phyloP scores from a whole-genome alignment of 805 yeast genomes.

The Candida qinlingensis region DNA sequence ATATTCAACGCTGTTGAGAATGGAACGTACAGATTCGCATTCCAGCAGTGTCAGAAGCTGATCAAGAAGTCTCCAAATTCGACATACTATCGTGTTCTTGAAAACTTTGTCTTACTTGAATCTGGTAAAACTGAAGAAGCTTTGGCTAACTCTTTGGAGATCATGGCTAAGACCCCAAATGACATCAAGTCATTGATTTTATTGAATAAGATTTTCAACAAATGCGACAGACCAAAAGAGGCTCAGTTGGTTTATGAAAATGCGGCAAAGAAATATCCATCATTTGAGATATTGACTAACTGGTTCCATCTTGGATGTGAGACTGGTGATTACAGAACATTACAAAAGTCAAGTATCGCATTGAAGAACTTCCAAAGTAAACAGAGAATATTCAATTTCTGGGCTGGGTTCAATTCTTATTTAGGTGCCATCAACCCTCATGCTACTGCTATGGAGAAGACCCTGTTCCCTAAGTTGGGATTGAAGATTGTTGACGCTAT shows the following conservation, averaged over 20 bases:
- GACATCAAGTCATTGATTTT: constrained; percentile 50
- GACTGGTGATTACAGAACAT: constrained; percentile 40
- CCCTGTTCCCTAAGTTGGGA: constrained; percentile 57
- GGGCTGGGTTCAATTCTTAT: constrained; percentile 55
- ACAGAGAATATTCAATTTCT: constrained; percentile 34
- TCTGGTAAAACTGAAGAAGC: constrained; percentile 28
- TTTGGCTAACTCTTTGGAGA: constrained; percentile 21
- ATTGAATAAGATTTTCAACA: constrained; percentile 40
- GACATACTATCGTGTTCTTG: constrained; percentile 39
- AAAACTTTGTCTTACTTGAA: constrained; percentile 27
- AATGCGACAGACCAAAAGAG: constrained; percentile 33
- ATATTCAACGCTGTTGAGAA: constrained; percentile 41
- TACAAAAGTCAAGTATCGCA: constrained; percentile 51
- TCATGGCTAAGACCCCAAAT: constrained; percentile 36
- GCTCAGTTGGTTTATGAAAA: constrained; percentile 49
- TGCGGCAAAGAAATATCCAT: constrained; percentile 53
- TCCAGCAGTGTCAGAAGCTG: constrained; percentile 41
- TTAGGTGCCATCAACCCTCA: constrained; percentile 31
- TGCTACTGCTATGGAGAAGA: constrained; percentile 39
- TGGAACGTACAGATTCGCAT: constrained; percentile 52
- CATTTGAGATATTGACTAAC: constrained; percentile 37
- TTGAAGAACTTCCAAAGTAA: constrained; percentile 32
- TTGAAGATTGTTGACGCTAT: constrained; percentile 47
- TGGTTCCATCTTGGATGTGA: constrained; percentile 57
- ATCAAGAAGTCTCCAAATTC: constrained; percentile 52